A percentile compares a stretch with the other conserved stretches of the same genome.
Conservation (phyloP, 164 flowering plant genomes). For the Vitis labrusca region DNA sequence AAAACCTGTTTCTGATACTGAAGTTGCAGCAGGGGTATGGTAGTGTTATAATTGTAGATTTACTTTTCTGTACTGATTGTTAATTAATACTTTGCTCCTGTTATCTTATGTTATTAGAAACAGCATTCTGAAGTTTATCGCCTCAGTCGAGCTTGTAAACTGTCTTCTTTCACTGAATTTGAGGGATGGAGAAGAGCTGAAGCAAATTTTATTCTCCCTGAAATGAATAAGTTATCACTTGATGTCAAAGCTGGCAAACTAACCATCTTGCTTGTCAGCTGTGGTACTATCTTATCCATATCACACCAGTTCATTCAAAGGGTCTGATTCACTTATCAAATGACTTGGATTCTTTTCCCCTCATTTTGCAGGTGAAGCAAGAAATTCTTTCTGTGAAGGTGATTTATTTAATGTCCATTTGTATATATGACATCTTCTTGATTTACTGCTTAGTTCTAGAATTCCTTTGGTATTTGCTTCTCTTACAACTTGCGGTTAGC, state of each 20-base stretch:
- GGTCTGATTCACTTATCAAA: not conserved
- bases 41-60: not conserved
- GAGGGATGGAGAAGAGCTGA: conserved; percentile 17
- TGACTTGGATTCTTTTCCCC: not conserved
- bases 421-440: conserved; percentile 5
- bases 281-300: conserved; percentile 15
- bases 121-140: conserved; percentile 52
- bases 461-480: not conserved
- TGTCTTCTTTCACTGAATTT: conserved; percentile 8
- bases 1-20: conserved; percentile 15
- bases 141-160: conserved; percentile 15
- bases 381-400: conserved; percentile 6
- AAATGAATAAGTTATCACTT: conserved; percentile 20
- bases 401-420: conserved; percentile 1
- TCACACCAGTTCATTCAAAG: not conserved
- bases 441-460: conserved; percentile 3
- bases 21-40: conserved; percentile 7
- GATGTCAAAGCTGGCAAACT: conserved; percentile 22
- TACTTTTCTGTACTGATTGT: not conserved
- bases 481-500: not conserved
- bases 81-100: not conserved
- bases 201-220: conserved; percentile 26
- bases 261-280: conserved; percentile 26
- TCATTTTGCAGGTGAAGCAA: conserved; percentile 8
- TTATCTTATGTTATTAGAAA: conserved; percentile 1